Percentiles rank a stretch among this genome's conserved stretches.
Conservation (phyloP, 2,329 filamentous ascomycete species). For the Fusarium tjaetaba region DNA sequence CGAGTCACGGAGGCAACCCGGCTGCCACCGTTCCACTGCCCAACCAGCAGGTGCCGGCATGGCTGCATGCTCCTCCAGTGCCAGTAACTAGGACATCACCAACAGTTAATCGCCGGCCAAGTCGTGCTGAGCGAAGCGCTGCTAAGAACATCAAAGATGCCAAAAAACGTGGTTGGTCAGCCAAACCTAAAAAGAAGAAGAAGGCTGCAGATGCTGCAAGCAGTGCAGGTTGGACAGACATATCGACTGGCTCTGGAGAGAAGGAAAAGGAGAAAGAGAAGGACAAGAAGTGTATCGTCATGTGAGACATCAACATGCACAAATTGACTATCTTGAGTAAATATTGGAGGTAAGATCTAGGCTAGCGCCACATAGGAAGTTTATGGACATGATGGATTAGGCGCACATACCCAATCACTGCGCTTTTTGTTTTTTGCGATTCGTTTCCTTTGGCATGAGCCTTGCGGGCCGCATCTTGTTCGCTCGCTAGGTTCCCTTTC, state of each 20-base stretch:
- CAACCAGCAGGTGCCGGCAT: conserved; percentile 44
- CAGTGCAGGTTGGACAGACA: conserved; percentile 64
- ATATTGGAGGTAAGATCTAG: conserved; percentile 13
- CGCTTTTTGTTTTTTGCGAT: conserved; percentile 7
- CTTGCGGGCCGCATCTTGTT: conserved; percentile 9
- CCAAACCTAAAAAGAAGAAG: conserved; percentile 53
- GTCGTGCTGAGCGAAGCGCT: conserved; percentile 68
- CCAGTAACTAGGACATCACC: conserved; percentile 51
- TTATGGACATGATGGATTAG: conserved; percentile 12
- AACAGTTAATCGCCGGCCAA: conserved; percentile 59
- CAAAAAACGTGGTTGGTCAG: conserved; percentile 65
- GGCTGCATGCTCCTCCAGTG: conserved; percentile 50
- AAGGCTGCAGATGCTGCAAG: conserved; percentile 55
- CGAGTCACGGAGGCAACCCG: conserved; percentile 27
- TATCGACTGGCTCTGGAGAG: conserved; percentile 48
- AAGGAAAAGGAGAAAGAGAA: conserved; percentile 53
- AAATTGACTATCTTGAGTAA: conserved; percentile 3
- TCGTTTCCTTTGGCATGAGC: conserved; percentile 4
- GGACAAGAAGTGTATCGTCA: conserved; percentile 62
- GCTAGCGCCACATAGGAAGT: conserved; percentile 1
- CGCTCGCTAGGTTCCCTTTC: conserved; percentile 23
- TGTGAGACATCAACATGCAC: conserved; percentile 51
- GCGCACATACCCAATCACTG: conserved; percentile 35
- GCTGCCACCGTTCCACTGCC: conserved; percentile 10
- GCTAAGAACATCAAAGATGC: conserved; percentile 71